Percentiles rank a stretch among this genome's conserved stretches.
Conservation (phyloP, 257 asterid genomes). For the Euphrasia confusa region DNA sequence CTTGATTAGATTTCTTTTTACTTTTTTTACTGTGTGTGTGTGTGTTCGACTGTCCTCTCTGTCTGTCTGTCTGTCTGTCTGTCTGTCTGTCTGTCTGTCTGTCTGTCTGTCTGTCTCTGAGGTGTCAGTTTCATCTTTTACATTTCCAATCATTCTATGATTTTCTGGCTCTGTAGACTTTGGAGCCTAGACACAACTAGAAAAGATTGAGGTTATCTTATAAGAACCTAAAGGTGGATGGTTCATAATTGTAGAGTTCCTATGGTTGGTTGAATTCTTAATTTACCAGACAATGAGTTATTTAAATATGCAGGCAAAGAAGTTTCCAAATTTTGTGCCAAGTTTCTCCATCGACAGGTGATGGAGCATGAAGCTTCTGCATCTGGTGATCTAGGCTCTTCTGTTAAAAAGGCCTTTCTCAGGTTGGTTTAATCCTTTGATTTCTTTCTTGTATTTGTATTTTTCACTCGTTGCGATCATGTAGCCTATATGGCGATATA, state of each 20-base stretch:
- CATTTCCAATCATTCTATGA: constrained; percentile 14
- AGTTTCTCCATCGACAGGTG: constrained; percentile 84
- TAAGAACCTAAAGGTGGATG: constrained; percentile 15
- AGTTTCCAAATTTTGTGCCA: constrained; percentile 91
- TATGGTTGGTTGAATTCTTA: constrained; percentile 16
- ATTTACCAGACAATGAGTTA: constrained; percentile 15
- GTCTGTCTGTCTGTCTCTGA: not conserved
- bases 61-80: not conserved
- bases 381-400: constrained; percentile 63
- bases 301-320: constrained; percentile 55
- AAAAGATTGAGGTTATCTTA: constrained; percentile 17
- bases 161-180: constrained; percentile 13
- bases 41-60: not conserved
- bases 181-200: constrained; percentile 17
- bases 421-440: constrained; percentile 45
- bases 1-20: constrained; percentile 6
- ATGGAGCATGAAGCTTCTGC: constrained; percentile 64
- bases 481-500: constrained; percentile 25
- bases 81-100: not conserved
- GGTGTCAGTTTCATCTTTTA: constrained; percentile 4
- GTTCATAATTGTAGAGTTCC: constrained; percentile 14
- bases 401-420: constrained; percentile 69
- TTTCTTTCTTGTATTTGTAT: constrained; percentile 23
- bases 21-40: not conserved
- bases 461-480: constrained; percentile 23